Evolutionary conservation across 2,329 filamentous ascomycete species (phyloP).

Genomic region (Chrysoporthe cubensis): DNA sequence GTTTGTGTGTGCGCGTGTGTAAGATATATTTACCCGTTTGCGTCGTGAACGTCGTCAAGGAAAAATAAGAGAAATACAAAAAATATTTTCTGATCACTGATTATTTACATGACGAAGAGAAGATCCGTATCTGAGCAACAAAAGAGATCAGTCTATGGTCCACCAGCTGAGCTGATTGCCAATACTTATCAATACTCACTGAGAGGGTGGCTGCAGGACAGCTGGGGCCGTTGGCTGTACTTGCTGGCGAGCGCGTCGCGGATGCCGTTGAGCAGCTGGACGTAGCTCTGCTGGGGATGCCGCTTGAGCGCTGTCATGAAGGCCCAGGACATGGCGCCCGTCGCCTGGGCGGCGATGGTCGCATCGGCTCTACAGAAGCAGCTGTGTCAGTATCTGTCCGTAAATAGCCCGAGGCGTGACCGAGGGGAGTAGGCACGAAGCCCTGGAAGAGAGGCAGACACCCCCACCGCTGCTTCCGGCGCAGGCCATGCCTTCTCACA

Average conservation of each 20-base stretch:
- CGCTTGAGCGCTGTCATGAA: slow-evolving; percentile 93
- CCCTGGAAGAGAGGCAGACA: no score
- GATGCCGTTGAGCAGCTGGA: slow-evolving; percentile 94
- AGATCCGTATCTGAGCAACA: slow-evolving; percentile 59
- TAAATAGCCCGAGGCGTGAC: not conserved
- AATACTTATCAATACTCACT: slow-evolving; percentile 60
- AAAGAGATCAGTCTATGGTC: slow-evolving; percentile 2
- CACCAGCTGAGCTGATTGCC: slow-evolving; percentile 14
- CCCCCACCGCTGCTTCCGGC: no score
- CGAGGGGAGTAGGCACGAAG: not conserved
- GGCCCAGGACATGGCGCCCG: slow-evolving; percentile 97
- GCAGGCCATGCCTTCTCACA: no score
- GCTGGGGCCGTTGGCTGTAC: slow-evolving; percentile 93
- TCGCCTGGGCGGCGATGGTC: slow-evolving; percentile 87
- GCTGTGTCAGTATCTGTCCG: not conserved
- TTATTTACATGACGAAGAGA: slow-evolving; percentile 62
- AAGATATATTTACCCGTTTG: slow-evolving; percentile 5
- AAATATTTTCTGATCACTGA: not conserved
- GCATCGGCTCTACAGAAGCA: slow-evolving; percentile 75
- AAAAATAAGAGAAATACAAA: not conserved
- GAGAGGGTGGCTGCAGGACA: slow-evolving; percentile 95
- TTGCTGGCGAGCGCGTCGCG: slow-evolving; percentile 86
- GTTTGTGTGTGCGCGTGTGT: not conserved
- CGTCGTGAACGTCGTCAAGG: slow-evolving; percentile 15
- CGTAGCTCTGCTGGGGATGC: slow-evolving; percentile 97